Conservation (phyloP, 805 yeast genomes). For the Lachancea lanzarotensis region DNA sequence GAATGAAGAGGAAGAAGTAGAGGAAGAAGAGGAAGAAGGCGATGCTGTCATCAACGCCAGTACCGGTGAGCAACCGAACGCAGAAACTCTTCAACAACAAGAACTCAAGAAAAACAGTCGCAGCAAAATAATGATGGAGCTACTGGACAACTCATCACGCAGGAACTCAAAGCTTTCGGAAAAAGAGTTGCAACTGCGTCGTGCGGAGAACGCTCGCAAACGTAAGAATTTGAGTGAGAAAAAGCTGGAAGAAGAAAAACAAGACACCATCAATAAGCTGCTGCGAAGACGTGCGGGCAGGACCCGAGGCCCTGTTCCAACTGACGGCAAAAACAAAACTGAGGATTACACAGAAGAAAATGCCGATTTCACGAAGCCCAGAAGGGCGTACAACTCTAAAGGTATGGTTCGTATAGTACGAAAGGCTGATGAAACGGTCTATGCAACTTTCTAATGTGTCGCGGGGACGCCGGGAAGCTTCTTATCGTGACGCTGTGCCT, state of each 20-base stretch:
- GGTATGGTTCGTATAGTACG: conserved; percentile 26
- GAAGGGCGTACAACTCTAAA: conserved; percentile 25
- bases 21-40: neutral
- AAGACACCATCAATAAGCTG: conserved; percentile 82
- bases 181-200: conserved; percentile 73
- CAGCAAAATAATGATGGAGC: conserved; percentile 11
- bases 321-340: neutral
- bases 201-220: conserved; percentile 84
- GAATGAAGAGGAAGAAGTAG: neutral
- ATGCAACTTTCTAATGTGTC: conserved; percentile 10
- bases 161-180: conserved; percentile 61
- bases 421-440: conserved; percentile 14
- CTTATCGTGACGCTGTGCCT: too few relatives aligned
- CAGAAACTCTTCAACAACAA: neutral
- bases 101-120: conserved; percentile 5
- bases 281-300: conserved; percentile 78
- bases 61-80: neutral
- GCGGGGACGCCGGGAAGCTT: too few relatives aligned
- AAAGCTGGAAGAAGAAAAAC: conserved; percentile 84
- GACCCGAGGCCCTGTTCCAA: conserved; percentile 36
- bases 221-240: conserved; percentile 79
- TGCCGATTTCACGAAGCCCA: conserved; percentile 21
- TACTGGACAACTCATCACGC: conserved; percentile 7
- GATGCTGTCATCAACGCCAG: too few relatives aligned
- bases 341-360: conserved; percentile 6